Evolutionary conservation across 768 basidiomycete genomes (phyloP).

Genomic region (Lactifluus volemus): DNA sequence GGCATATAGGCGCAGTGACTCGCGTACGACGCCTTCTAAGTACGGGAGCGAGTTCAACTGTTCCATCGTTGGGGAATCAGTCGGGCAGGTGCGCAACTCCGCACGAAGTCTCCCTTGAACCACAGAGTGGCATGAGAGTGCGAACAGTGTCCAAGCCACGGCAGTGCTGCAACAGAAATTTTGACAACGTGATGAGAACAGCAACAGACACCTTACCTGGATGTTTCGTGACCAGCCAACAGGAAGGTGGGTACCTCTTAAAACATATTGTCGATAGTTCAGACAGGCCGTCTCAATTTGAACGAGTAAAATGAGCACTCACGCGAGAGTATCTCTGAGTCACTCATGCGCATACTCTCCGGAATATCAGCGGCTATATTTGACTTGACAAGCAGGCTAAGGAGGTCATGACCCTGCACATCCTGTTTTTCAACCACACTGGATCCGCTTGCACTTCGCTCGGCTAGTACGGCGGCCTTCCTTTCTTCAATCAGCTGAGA

Average conservation of each 20-base stretch:
- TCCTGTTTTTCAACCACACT: conserved; percentile 12
- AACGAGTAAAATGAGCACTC: neutral
- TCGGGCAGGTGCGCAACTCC: conserved; percentile 24
- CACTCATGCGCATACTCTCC: conserved; percentile 23
- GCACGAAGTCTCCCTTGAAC: conserved; percentile 29
- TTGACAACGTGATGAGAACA: neutral
- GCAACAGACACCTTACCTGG: conserved; percentile 2
- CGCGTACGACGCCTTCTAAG: conserved; percentile 28
- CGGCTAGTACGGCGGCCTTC: conserved; percentile 8
- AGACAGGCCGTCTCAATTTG: too few species aligned
- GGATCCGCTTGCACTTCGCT: neutral
- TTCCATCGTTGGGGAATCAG: conserved; percentile 21
- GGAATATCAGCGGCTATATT: conserved; percentile 27
- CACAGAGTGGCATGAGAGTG: conserved; percentile 25
- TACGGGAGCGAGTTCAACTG: conserved; percentile 26
- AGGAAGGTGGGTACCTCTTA: conserved; percentile 28
- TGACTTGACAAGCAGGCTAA: conserved; percentile 10
- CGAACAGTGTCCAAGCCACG: conserved; percentile 29
- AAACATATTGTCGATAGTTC: neutral
- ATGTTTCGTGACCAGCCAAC: conserved; percentile 26
- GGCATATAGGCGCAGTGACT: conserved; percentile 6
- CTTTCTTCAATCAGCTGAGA: neutral
- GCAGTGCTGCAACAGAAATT: conserved; percentile 19
- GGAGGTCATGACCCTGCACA: conserved; percentile 21
- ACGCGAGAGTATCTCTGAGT: conserved; percentile 28